A percentile compares a stretch with the other conserved stretches of the same genome.
phyloP scores from a whole-genome alignment of 345 rosid genomes.

The Zanthoxylum bungeanum region DNA sequence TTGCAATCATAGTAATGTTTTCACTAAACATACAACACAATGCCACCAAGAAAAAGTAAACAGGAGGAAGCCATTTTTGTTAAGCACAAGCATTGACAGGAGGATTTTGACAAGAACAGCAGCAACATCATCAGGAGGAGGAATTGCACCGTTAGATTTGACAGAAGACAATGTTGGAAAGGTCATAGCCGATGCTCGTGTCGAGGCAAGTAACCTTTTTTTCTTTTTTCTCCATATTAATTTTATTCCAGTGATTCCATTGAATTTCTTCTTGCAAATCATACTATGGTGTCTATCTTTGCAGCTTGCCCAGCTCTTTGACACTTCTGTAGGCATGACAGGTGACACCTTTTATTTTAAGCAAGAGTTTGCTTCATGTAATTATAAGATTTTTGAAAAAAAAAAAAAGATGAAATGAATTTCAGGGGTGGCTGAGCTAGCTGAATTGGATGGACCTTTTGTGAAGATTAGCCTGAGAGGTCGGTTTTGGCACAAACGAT shows the following conservation, averaged over 20 bases:
- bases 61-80: background rate
- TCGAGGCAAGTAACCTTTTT: conserved; percentile 45
- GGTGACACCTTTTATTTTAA: conserved; percentile 48
- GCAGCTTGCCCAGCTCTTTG: conserved; percentile 85
- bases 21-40: background rate
- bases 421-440: conserved; percentile 64
- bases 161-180: conserved; percentile 74
- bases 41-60: background rate
- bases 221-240: background rate
- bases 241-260: background rate
- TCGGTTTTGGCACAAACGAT: conserved; percentile 87
- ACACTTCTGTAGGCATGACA: conserved; percentile 72
- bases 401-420: background rate
- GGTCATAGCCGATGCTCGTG: conserved; percentile 69
- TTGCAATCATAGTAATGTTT: background rate
- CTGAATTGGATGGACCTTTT: conserved; percentile 89
- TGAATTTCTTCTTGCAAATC: background rate
- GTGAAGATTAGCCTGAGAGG: conserved; percentile 84
- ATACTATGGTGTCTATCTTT: background rate
- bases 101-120: conserved; percentile 16
- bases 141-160: conserved; percentile 64
- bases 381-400: background rate
- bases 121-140: conserved; percentile 47
- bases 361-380: no score
- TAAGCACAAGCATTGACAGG: background rate